Evolutionary conservation across 2,329 filamentous ascomycete genomes (phyloP).

Genomic region (Aspergillus sp.): DNA sequence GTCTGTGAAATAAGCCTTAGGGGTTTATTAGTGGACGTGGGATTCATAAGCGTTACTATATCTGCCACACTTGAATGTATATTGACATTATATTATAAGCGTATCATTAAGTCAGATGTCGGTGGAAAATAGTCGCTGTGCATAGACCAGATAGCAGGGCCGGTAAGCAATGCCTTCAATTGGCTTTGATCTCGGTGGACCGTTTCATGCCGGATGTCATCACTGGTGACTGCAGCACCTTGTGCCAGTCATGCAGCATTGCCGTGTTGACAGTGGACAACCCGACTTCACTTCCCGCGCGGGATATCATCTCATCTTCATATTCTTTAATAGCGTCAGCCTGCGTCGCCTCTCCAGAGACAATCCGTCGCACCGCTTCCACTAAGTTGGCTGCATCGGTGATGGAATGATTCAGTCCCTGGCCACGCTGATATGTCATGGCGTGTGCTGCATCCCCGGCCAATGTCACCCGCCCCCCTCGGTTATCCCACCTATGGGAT

Average conservation of each 20-base stretch:
- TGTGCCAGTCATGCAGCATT: conserved; percentile 49
- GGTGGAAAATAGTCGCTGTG: neutral
- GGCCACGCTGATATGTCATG: conserved; percentile 60
- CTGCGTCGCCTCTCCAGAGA: conserved; percentile 11
- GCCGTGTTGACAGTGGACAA: conserved; percentile 47
- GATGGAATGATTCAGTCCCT: conserved; percentile 59
- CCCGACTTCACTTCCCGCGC: conserved; percentile 48
- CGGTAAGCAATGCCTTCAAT: neutral
- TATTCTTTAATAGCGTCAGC: conserved; percentile 26
- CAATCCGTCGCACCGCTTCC: conserved; percentile 16
- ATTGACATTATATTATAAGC: no score
- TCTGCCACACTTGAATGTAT: no score
- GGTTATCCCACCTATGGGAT: conserved; percentile 23
- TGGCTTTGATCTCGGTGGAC: neutral
- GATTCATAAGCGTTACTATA: no score
- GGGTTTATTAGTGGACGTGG: no score
- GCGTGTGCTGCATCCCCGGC: conserved; percentile 64
- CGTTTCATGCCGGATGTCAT: conserved; percentile 17
- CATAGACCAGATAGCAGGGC: neutral
- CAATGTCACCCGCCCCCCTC: conserved; percentile 45
- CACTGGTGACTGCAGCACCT: conserved; percentile 23
- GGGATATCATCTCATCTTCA: conserved; percentile 42
- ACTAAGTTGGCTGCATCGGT: conserved; percentile 27
- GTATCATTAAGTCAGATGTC: no score
- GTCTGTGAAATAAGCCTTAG: no score